phyloP scores from a whole-genome alignment of 1,284 basidiomycete genomes.

The Phenoliferia sp. region DNA sequence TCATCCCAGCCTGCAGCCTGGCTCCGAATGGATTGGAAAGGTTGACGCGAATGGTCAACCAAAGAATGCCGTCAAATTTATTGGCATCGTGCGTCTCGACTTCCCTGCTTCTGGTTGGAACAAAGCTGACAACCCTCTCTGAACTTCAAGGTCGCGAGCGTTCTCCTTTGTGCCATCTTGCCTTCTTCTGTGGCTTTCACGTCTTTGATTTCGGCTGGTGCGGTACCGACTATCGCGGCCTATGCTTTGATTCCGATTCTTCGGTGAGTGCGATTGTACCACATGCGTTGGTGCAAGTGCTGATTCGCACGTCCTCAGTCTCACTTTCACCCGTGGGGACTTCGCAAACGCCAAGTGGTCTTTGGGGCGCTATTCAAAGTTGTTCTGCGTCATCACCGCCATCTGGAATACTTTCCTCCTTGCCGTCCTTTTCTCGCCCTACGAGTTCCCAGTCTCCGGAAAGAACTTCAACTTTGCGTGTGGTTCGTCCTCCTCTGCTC shows the following conservation, averaged over 20 bases:
- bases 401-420: slow-evolving; percentile 56
- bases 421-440: slow-evolving; percentile 61
- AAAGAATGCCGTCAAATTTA: slow-evolving; percentile 47
- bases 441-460: slow-evolving; percentile 37
- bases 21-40: slow-evolving; percentile 68
- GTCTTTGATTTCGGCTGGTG: slow-evolving; percentile 75
- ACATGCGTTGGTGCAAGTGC: background rate
- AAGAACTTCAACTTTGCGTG: slow-evolving; percentile 70
- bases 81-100: slow-evolving; percentile 51
- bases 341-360: slow-evolving; percentile 67
- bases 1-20: no score
- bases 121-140: background rate
- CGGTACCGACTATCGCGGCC: slow-evolving; percentile 71
- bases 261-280: slow-evolving; percentile 41
- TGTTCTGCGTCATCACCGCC: slow-evolving; percentile 61
- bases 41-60: slow-evolving; percentile 68
- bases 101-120: slow-evolving; percentile 49
- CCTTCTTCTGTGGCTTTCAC: slow-evolving; percentile 81
- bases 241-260: slow-evolving; percentile 70
- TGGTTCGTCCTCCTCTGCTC: slow-evolving; percentile 49
- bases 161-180: slow-evolving; percentile 71
- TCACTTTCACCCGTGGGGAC: slow-evolving; percentile 64
- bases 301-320: slow-evolving; percentile 1
- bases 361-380: slow-evolving; percentile 59
- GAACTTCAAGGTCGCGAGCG: slow-evolving; percentile 51